These are phyloP conservation scores for Puccinia coronata DNA, from an alignment of 1,284 basidiomycete genomes.

Conservation along the genomic window DNA sequence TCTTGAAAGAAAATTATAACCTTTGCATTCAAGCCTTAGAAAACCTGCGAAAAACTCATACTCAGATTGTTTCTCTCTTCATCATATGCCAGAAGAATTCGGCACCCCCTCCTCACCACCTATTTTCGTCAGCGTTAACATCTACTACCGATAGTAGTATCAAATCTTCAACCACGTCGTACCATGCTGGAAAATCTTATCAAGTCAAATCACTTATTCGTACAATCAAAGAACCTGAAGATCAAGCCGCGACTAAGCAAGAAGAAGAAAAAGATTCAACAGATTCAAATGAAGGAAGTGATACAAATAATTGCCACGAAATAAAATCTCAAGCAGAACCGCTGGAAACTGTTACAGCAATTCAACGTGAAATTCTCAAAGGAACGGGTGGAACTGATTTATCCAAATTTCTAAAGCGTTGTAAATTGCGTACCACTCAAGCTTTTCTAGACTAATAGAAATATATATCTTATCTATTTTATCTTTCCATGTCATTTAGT, in stretches of 20 bases:
- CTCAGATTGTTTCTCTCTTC: conserved; percentile 14
- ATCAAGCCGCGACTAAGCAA: neutral
- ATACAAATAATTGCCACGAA: neutral
- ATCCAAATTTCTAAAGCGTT: conserved; percentile 76
- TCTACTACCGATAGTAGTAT: neutral
- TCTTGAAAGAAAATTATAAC: conserved; percentile 27
- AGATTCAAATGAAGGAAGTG: neutral
- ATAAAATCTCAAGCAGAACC: too few relatives aligned
- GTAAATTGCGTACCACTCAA: conserved; percentile 68
- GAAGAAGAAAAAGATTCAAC: neutral
- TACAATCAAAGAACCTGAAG: neutral
- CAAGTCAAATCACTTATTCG: neutral
- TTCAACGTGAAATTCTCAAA: conserved; percentile 61
- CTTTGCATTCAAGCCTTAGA: conserved; percentile 28
- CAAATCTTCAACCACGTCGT: neutral
- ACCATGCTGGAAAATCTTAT: neutral
- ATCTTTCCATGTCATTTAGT: too few relatives aligned
- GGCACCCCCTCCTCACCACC: neutral
- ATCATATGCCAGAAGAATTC: conserved; percentile 34
- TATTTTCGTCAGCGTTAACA: neutral
- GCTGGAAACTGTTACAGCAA: too few relatives aligned
- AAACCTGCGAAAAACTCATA: conserved; percentile 21
- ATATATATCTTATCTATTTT: too few relatives aligned
- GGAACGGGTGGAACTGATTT: conserved; percentile 86
- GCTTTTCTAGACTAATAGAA: conserved; percentile 51